A percentile compares a stretch with the other conserved stretches of the same genome.
phyloP scores from a whole-genome alignment of 306 rosid genomes.

The Castanopsis chinensis region DNA sequence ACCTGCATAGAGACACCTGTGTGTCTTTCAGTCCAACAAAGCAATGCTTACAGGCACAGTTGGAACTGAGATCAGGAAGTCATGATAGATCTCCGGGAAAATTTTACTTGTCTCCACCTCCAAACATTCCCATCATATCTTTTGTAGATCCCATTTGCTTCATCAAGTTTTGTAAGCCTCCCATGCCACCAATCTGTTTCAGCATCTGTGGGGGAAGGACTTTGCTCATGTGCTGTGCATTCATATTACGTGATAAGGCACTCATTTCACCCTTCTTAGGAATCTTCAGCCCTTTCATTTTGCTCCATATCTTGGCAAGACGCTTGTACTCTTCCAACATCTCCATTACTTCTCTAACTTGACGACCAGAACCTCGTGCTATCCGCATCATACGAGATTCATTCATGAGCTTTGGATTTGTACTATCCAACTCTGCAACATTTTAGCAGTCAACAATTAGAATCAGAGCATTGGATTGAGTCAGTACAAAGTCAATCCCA shows the following conservation, averaged over 20 bases:
- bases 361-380: slow-evolving; percentile 84
- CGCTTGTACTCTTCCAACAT: slow-evolving; percentile 91
- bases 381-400: slow-evolving; percentile 81
- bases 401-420: slow-evolving; percentile 71
- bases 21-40: not conserved
- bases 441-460: slow-evolving; percentile 12
- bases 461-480: slow-evolving; percentile 9
- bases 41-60: slow-evolving; percentile 1
- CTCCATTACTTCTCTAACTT: slow-evolving; percentile 60
- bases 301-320: slow-evolving; percentile 77
- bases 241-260: slow-evolving; percentile 69
- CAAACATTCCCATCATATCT: slow-evolving; percentile 90
- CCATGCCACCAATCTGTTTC: slow-evolving; percentile 87
- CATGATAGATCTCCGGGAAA: not conserved
- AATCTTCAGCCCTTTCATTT: slow-evolving; percentile 78
- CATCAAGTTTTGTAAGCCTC: slow-evolving; percentile 85
- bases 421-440: slow-evolving; percentile 77
- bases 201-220: slow-evolving; percentile 83
- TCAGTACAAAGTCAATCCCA: not conserved
- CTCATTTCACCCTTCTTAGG: slow-evolving; percentile 85
- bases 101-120: slow-evolving; percentile 58
- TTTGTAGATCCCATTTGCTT: slow-evolving; percentile 75
- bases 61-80: not conserved
- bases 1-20: not conserved
- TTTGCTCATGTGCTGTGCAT: slow-evolving; percentile 83